Conservation (phyloP, 2,329 filamentous ascomycete species). For the Pseudogymnoascus sp. region DNA sequence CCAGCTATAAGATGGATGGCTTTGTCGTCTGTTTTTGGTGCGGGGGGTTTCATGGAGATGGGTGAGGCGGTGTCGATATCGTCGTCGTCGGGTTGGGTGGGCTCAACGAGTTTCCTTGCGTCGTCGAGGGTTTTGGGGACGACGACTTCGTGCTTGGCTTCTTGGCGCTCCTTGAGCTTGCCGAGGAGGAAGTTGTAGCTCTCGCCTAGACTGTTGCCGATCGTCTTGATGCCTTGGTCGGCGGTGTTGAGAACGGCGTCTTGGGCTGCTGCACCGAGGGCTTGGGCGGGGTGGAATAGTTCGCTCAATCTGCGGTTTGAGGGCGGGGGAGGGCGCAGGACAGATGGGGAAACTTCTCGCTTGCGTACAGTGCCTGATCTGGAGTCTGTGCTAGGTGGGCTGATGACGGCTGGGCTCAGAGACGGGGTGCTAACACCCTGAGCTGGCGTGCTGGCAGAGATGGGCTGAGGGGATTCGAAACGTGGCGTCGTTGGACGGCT, state of each 20-base stretch:
- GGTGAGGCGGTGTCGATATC: constrained; percentile 36
- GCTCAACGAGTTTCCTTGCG: constrained; percentile 78
- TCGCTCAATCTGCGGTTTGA: constrained; percentile 63
- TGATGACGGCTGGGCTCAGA: constrained; percentile 17
- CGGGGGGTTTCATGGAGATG: constrained; percentile 25
- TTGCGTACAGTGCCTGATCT: constrained; percentile 17
- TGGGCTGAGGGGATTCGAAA: constrained; percentile 21
- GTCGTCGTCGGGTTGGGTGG: constrained; percentile 45
- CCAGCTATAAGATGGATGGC: constrained; percentile 66
- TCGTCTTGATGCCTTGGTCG: constrained; percentile 85
- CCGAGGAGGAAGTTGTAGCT: constrained; percentile 93
- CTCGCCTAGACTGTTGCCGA: constrained; percentile 80
- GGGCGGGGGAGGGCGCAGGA: constrained; percentile 17
- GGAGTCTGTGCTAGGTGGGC: constrained; percentile 28
- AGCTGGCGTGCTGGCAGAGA: constrained; percentile 23
- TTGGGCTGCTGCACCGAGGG: constrained; percentile 71
- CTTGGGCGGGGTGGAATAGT: constrained; percentile 75
- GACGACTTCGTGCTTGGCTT: constrained; percentile 40
- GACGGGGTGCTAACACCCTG: constrained; percentile 24
- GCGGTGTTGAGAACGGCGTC: constrained; percentile 82
- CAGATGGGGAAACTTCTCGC: constrained; percentile 19
- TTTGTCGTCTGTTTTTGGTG: constrained; percentile 50
- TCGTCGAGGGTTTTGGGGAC: constrained; percentile 90
- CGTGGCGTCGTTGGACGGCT: constrained; percentile 42
- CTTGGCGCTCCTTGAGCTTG: constrained; percentile 66